A percentile compares a stretch with the other conserved stretches of the same genome.
Conservation (phyloP, 2,329 filamentous ascomycete genomes). For the Colletotrichum sp. region DNA sequence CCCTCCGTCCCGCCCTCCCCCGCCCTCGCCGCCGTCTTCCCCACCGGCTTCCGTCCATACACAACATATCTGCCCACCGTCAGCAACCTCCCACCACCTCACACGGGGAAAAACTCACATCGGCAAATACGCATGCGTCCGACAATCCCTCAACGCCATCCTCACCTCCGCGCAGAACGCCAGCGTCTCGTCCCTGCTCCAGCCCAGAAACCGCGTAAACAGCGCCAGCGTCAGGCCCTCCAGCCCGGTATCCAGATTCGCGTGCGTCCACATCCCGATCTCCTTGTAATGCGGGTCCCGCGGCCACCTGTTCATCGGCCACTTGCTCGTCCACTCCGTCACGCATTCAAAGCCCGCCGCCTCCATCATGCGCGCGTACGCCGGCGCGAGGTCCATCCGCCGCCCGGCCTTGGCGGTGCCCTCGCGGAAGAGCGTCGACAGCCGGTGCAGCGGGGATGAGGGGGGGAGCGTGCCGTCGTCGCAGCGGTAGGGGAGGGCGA, state of each 20-base stretch:
- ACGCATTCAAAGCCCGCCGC: slow-evolving; percentile 40
- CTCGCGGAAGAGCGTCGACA: slow-evolving; percentile 33
- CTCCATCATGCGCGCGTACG: slow-evolving; percentile 29
- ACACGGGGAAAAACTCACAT: slow-evolving; percentile 1
- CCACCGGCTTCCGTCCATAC: slow-evolving; percentile 13
- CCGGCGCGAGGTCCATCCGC: slow-evolving; percentile 29
- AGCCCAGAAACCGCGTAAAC: slow-evolving; percentile 40
- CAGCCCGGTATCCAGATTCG: slow-evolving; percentile 35
- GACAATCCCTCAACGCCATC: slow-evolving; percentile 26
- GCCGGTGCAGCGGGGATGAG: slow-evolving; percentile 31
- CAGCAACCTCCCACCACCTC: background rate
- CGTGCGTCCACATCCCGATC: slow-evolving; percentile 34
- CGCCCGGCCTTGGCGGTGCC: slow-evolving; percentile 34
- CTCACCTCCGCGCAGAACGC: slow-evolving; percentile 28
- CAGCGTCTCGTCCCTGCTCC: slow-evolving; percentile 34
- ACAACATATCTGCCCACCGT: slow-evolving; percentile 5
- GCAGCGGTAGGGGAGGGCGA: slow-evolving; percentile 29
- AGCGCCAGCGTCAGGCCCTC: slow-evolving; percentile 40
- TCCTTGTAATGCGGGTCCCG: slow-evolving; percentile 37
- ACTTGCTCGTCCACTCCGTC: slow-evolving; percentile 32
- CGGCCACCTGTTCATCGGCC: slow-evolving; percentile 43
- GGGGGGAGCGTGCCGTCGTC: slow-evolving; percentile 36
- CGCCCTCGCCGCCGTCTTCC: background rate
- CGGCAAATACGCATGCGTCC: slow-evolving; percentile 30
- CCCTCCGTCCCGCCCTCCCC: background rate